Percentiles rank a stretch among this genome's conserved stretches.
These are phyloP conservation scores for Claviceps purpurea DNA, from an alignment of 2,329 filamentous ascomycete species.

Conservation along the genomic window DNA sequence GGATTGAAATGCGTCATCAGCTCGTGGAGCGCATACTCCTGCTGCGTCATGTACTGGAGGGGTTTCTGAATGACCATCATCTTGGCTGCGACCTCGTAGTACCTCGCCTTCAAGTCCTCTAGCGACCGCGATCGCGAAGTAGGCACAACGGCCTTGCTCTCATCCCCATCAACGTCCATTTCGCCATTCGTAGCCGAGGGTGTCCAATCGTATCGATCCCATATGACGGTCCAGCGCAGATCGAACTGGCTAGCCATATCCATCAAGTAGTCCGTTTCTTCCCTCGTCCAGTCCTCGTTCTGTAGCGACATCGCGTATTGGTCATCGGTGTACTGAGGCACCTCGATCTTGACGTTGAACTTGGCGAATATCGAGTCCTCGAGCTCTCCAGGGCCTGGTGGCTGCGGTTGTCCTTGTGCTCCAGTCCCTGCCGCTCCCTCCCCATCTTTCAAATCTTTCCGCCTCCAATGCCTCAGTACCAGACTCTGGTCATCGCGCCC, in stretches of 20 bases:
- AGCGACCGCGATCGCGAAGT: constrained; percentile 50
- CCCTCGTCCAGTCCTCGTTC: constrained; percentile 70
- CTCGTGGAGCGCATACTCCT: constrained; percentile 73
- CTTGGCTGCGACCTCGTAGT: constrained; percentile 74
- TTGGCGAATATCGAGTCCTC: constrained; percentile 64
- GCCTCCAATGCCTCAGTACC: constrained; percentile 67
- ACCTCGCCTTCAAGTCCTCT: constrained; percentile 84
- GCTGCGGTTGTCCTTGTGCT: neutral
- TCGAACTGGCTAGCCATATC: constrained; percentile 64
- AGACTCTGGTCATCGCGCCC: constrained; percentile 57
- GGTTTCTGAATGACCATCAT: constrained; percentile 73
- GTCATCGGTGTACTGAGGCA: constrained; percentile 74
- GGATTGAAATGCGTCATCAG: constrained; percentile 80
- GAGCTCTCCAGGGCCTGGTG: constrained; percentile 9
- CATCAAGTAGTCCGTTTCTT: constrained; percentile 89
- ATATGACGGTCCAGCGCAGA: constrained; percentile 80
- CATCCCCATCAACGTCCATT: constrained; percentile 30
- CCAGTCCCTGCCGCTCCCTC: constrained; percentile 7
- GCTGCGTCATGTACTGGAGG: constrained; percentile 71
- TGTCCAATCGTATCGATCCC: constrained; percentile 77
- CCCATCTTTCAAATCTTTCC: constrained; percentile 35
- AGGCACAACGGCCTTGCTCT: constrained; percentile 40
- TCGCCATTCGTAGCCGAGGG: constrained; percentile 32
- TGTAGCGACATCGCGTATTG: constrained; percentile 68
- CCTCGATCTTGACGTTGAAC: constrained; percentile 69